Base-by-base conservation (phyloP, 2,329 filamentous ascomycete species). In the Colletotrichum abscissum region DNA sequence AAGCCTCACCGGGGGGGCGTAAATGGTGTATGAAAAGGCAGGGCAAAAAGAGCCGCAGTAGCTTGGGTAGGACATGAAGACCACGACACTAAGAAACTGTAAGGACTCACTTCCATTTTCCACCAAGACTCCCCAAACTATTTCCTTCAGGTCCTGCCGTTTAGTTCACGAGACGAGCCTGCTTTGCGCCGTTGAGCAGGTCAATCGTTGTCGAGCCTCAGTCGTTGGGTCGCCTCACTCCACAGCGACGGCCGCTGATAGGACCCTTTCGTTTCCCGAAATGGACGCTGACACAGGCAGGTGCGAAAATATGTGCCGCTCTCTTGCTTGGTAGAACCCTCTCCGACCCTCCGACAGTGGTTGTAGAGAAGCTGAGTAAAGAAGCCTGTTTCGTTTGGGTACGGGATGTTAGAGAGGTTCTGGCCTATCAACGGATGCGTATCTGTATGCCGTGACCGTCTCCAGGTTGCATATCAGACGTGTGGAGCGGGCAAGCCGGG, bases 51-150 rank as follows among this genome's bases (percentile, higher is more conserved):
- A 35, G 52, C 52, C 49, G 24, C 24, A 52, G 46, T 9, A 24
- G 42, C 7, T 26, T 55, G 24, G 54, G 19, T 24, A 24, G n/a
- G 38, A n/a, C 11, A 28, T 5, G 14, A 28, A 22, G n/a, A 35
- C 3, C 19, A 28, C 22, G 24, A 68, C 69, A 57, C 16, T 49
- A 57, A 35, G 58, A 59, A 66, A 72, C 63, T 4, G n/a, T 24
- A n/a, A 69, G 38, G 42, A 58, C 69, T 69, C 28, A 72, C 69
- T 65, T 72, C 69, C 69, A 72, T 72, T 28, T 72, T 72, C 38
- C 6, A 11, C n/a, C n/a, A 19, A 54, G 46, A n/a, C 19, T n/a
- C 42, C 42, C 19, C 19, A 4, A 19, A 24, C 14, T 12, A 12
- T 63, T 30, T 33, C 22, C 24, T 26, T 26, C 16, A 55, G 22